Evolutionary conservation across 345 rosid species (phyloP).

Genomic region (Geranium rotundifolium): DNA sequence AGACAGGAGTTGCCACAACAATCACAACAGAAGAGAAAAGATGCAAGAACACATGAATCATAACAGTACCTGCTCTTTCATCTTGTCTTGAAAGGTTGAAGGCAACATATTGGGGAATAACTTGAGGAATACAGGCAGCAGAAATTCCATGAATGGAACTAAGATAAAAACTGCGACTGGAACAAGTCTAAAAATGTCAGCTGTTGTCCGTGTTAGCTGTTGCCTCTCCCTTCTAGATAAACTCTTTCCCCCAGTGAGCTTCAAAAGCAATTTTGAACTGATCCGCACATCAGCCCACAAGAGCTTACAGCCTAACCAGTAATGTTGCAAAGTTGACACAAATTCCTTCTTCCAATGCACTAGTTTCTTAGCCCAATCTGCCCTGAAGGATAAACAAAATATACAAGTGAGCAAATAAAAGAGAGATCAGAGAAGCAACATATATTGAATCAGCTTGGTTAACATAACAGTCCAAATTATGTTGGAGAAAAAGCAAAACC

Average conservation of each 20-base stretch:
- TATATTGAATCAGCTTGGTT: neutral
- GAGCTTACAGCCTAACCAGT: constrained; percentile 64
- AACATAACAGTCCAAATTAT: neutral
- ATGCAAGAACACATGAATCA: neutral
- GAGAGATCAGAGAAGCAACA: neutral
- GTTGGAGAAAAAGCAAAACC: constrained; percentile 22
- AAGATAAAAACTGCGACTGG: constrained; percentile 74
- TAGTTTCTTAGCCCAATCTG: constrained; percentile 59
- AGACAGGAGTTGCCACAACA: neutral
- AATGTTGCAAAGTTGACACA: constrained; percentile 52
- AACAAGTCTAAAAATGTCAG: constrained; percentile 76
- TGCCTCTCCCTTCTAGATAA: constrained; percentile 82
- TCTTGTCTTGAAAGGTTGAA: constrained; percentile 72
- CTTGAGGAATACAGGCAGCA: constrained; percentile 59
- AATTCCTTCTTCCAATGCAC: constrained; percentile 53
- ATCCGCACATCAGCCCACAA: constrained; percentile 64
- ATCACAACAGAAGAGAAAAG: neutral
- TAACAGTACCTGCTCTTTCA: constrained; percentile 56
- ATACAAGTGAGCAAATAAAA: neutral
- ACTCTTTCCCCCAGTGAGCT: constrained; percentile 63
- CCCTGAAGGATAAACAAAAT: constrained; percentile 28
- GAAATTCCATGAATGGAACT: constrained; percentile 71
- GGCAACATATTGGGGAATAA: constrained; percentile 75
- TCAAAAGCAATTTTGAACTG: constrained; percentile 51
- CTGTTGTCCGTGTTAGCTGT: constrained; percentile 81